Conservation (phyloP, 2,329 filamentous ascomycete genomes). For the Paraphaeosphaeria minitans region DNA sequence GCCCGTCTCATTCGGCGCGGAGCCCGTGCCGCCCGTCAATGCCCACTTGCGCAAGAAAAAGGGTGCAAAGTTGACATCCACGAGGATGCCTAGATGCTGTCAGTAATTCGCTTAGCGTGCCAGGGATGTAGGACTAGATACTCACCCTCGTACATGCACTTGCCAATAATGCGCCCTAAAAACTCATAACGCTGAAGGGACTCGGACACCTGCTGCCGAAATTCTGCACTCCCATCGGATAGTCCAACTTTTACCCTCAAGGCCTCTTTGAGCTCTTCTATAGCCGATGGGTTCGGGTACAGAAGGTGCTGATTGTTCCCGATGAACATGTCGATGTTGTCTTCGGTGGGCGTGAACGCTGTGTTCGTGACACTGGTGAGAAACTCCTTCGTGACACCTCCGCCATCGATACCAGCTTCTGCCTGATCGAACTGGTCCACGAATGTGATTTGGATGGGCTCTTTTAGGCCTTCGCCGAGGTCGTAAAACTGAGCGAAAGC, state of each 20-base stretch:
- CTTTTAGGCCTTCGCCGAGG: slow-evolving; percentile 82
- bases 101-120: neutral
- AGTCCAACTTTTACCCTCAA: slow-evolving; percentile 58
- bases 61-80: slow-evolving; percentile 89
- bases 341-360: slow-evolving; percentile 68
- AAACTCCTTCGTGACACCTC: slow-evolving; percentile 97
- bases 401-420: slow-evolving; percentile 95
- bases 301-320: slow-evolving; percentile 85
- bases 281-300: slow-evolving; percentile 81
- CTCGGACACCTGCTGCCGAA: slow-evolving; percentile 62
- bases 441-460: slow-evolving; percentile 96
- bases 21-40: slow-evolving; percentile 67
- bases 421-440: slow-evolving; percentile 84
- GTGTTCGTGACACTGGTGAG: slow-evolving; percentile 85
- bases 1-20: slow-evolving; percentile 68
- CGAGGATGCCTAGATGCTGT: slow-evolving; percentile 68
- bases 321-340: slow-evolving; percentile 68
- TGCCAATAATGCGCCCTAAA: slow-evolving; percentile 87
- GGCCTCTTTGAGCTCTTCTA: slow-evolving; percentile 69
- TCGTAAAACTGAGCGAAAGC: slow-evolving; percentile 83
- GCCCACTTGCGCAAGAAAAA: slow-evolving; percentile 98
- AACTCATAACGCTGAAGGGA: slow-evolving; percentile 84
- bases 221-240: slow-evolving; percentile 60
- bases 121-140: neutral
- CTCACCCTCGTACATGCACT: slow-evolving; percentile 86